phyloP scores from a whole-genome alignment of 495 filamentous ascomycete species.

The Aspergillus nidulans region DNA sequence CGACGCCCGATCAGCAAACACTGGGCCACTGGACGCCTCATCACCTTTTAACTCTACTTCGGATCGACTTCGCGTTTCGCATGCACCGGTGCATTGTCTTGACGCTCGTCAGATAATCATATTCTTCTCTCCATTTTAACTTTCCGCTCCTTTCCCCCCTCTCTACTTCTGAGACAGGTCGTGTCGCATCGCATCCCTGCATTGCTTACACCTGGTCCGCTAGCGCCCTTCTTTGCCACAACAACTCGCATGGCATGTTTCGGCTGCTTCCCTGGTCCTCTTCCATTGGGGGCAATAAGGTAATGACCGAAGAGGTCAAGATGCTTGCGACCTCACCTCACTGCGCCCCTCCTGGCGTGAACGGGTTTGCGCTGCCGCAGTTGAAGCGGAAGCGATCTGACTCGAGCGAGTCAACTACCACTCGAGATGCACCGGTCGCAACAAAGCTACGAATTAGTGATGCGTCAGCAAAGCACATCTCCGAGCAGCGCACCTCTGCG shows the following conservation, averaged over 20 bases:
- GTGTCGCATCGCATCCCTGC: conserved; percentile 28
- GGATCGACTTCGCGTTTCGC: conserved; percentile 17
- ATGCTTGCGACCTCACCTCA: conserved; percentile 36
- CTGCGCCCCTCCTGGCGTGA: conserved; percentile 35
- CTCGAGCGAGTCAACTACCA: conserved; percentile 24
- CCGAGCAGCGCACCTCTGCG: conserved; percentile 7
- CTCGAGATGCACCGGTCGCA: conserved; percentile 27
- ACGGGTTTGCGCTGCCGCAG: conserved; percentile 37
- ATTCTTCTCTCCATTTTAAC: not conserved
- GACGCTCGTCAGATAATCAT: conserved; percentile 5
- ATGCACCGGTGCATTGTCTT: conserved; percentile 19
- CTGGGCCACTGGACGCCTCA: conserved; percentile 11
- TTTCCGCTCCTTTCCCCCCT: not conserved
- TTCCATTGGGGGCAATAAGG: conserved; percentile 51
- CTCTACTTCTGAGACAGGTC: conserved; percentile 1
- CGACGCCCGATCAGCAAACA: conserved; percentile 16
- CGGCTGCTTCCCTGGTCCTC: conserved; percentile 52
- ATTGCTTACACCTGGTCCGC: conserved; percentile 15
- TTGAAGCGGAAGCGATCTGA: conserved; percentile 55
- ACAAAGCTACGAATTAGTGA: conserved; percentile 32
- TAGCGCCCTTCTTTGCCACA: conserved; percentile 13
- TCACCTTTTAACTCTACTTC: conserved; percentile 12
- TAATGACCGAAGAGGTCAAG: conserved; percentile 45
- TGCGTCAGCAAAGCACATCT: conserved; percentile 15
- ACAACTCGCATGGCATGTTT: conserved; percentile 55